Conservation (phyloP, 768 basidiomycete genomes). For the Podaxis sp. region DNA sequence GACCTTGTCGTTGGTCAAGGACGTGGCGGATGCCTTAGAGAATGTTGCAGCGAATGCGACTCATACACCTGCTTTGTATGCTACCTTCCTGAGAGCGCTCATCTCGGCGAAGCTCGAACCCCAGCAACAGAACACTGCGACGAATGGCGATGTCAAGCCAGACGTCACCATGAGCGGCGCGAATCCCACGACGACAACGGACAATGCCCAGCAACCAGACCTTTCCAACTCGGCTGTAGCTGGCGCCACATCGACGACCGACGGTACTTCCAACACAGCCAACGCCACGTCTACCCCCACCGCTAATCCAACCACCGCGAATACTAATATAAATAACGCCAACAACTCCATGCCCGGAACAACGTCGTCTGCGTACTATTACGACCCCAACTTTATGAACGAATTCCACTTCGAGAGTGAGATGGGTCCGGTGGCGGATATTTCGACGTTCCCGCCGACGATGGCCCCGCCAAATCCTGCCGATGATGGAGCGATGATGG, state of each 20-base stretch:
- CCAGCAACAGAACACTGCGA: conserved; percentile 6
- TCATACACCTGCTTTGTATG: conserved; percentile 92
- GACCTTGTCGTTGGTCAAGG: conserved; percentile 68
- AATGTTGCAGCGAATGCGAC: conserved; percentile 70
- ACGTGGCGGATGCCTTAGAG: conserved; percentile 81
- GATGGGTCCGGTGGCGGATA: conserved; percentile 82
- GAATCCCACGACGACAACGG: not conserved
- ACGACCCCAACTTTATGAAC: conserved; percentile 26
- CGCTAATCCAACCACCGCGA: not conserved
- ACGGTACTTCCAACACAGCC: not conserved
- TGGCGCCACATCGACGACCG: not conserved
- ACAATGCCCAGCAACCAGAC: not conserved
- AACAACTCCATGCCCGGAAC: not conserved
- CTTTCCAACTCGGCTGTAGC: not conserved
- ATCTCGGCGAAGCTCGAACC: conserved; percentile 51
- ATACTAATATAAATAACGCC: not conserved
- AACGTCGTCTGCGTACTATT: conserved; percentile 13
- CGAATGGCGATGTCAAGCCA: conserved; percentile 21
- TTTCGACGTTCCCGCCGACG: conserved; percentile 85
- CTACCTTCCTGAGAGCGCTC: conserved; percentile 76
- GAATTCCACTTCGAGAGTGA: conserved; percentile 77
- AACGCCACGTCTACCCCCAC: not conserved
- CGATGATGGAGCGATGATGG: conserved; percentile 32
- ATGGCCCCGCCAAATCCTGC: conserved; percentile 57
- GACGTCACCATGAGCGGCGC: not conserved